phyloP scores from a whole-genome alignment of 1,284 basidiomycete genomes.

The Rhizoctonia solani region DNA sequence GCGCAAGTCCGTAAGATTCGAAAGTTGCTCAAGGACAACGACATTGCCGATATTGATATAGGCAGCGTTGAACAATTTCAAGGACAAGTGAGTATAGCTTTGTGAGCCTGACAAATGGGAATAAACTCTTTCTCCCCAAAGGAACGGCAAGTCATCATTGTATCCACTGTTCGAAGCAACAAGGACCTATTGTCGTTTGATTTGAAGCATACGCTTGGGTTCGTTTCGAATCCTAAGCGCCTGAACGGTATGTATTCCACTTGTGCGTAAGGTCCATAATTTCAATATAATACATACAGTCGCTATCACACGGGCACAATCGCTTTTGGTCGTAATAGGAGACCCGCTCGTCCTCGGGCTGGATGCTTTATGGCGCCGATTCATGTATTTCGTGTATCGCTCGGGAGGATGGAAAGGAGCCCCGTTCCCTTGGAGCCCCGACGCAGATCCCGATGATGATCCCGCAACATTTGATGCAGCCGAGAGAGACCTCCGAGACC shows the following conservation, averaged over 20 bases:
- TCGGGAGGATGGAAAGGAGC: constrained; percentile 55
- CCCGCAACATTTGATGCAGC: not conserved
- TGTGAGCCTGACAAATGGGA: no score
- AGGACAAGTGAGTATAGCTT: constrained; percentile 54
- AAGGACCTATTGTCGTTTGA: constrained; percentile 56
- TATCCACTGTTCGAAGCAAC: constrained; percentile 69
- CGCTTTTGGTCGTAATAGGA: constrained; percentile 61
- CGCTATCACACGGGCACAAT: constrained; percentile 61
- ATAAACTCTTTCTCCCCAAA: no score
- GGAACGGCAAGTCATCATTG: constrained; percentile 61
- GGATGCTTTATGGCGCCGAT: constrained; percentile 56
- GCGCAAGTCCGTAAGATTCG: constrained; percentile 60
- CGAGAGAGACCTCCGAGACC: not conserved
- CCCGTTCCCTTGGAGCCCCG: constrained; percentile 13
- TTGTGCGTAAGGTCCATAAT: not conserved
- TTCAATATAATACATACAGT: constrained; percentile 48
- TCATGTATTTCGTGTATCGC: constrained; percentile 56
- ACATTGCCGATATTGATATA: constrained; percentile 53
- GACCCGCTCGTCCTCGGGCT: constrained; percentile 58
- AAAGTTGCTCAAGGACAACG: constrained; percentile 45
- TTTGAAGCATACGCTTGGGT: constrained; percentile 53
- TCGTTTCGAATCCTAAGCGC: constrained; percentile 62
- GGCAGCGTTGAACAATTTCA: constrained; percentile 67
- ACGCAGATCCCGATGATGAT: not conserved
- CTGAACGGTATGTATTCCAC: constrained; percentile 60